Evolutionary conservation across 1,284 basidiomycete genomes (phyloP), one percentile per base, ranked within the genome.

Genomic region (Anthracocystis walkeri): DNA sequence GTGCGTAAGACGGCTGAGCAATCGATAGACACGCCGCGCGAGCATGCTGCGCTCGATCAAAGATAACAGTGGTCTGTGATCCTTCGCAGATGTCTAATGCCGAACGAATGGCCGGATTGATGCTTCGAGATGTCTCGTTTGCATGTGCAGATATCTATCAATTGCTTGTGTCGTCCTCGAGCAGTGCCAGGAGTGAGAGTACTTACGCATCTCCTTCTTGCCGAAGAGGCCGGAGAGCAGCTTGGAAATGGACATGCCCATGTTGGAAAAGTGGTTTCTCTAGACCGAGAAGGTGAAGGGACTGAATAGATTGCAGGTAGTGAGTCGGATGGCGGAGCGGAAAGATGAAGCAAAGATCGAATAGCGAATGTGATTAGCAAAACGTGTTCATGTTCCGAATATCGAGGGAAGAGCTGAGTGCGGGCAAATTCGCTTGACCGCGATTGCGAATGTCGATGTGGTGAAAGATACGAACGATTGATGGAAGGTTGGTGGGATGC

Each of bases 121-220:
- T 35, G 49, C 33, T 50, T n/a, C 31, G 27, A 44, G 20, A 38
- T 10, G 14, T 42, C 38, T 31, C 53, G 41, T 12, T 44, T 21
- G 31, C 16, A 38, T n/a, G 21, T 18, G 51, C 35, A 31, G 35
- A 8, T 2, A 38, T 29, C 27, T 20, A 35, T 52, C 41, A 44
- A 58, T 55, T 42, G 57, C 54, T 58, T 23, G 49, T 40, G 29
- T 46, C 21, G 27, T 48, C 7, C n/a, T 10, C 23, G 25, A 10
- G 12, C 16, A 33, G 6, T 12, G 61, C n/a, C 20, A 7, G 7
- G 29, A 3, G 8, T 6, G 20, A 31, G n/a, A 14, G 20, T 67
- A 81, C 79, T 74, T 70, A 77, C 81, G 78, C 83, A 84, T 84
- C 72, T 84, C 83, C 74, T 81, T 82, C 68, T 84, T 84, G 78